Base-by-base conservation (phyloP, 441 rosid genomes). In the Croton setiger region DNA sequence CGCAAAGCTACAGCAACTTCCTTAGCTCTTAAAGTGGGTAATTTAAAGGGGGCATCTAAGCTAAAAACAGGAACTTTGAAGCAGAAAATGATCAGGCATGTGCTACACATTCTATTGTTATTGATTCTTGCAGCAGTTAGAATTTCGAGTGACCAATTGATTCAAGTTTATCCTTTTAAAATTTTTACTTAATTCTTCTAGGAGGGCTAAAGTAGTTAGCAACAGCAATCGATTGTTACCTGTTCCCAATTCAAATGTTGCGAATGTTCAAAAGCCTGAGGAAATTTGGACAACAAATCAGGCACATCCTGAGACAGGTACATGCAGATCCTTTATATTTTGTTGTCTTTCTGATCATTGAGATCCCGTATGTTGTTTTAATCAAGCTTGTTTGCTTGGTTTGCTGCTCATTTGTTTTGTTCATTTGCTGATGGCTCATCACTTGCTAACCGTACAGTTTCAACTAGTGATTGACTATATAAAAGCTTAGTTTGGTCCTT, bases 71-170 rank as follows among this genome's bases (percentile, higher is more conserved):
- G 88, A 55, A 82, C 78, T 55, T 64, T 81, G 73, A 91, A 90
- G 85, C 86, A 86, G 73, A 94, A 85, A 75, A 53, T 83, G 71
- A 70, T 91, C 81, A 88, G 96, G 98, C 86, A 66, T 60, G 77
- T 69, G 39, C 66, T 61, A 63, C 63, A 56, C n/a, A n/a, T n/a
- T n/a, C 37, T 54, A 13, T 20, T 58, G 7, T 61, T 45, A 27
- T 70, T 70, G 2, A 36, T 67, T 54, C 39, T 45, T 49, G 15
- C 41, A 5, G 68, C 7, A 27, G 67, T 70, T 31, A 43, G 39
- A 60, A 18, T 66, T 33, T 61, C 45, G 54, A 44, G 69, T 37
- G 21, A 44, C 33, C 31, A 49, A 55, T 33, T 14, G 61, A 49
- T 64, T 69, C 7, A 62, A 43, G 54, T 39, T 36, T 44, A 37